phyloP scores from a whole-genome alignment of 2,329 filamentous ascomycete species.

The Fulvia fulva region DNA sequence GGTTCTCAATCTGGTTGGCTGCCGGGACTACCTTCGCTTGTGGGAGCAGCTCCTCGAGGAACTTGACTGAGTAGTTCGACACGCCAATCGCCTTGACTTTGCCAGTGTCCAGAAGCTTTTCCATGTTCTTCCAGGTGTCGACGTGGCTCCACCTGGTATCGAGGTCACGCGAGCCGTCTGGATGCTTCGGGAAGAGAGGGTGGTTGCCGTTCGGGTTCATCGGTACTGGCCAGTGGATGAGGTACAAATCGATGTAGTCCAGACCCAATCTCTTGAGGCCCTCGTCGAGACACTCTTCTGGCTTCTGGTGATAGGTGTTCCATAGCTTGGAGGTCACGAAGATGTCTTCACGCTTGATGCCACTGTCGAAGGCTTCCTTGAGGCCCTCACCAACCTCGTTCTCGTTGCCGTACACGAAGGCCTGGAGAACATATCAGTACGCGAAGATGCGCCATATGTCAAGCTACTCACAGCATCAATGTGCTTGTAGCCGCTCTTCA shows the following conservation, averaged over 20 bases:
- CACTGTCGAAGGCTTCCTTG: constrained; percentile 63
- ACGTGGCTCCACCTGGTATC: constrained; percentile 65
- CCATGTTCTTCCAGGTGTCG: constrained; percentile 74
- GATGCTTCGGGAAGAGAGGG: constrained; percentile 68
- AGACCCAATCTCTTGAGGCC: constrained; percentile 69
- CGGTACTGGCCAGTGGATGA: constrained; percentile 76
- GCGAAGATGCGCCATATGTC: neutral
- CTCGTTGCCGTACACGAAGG: constrained; percentile 78
- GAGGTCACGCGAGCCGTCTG: constrained; percentile 71
- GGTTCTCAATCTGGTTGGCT: constrained; percentile 60
- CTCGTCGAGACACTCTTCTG: constrained; percentile 66
- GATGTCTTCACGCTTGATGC: constrained; percentile 69
- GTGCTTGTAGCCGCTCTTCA: constrained; percentile 49
- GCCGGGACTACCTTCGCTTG: constrained; percentile 25
- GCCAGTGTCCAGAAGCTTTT: constrained; percentile 52
- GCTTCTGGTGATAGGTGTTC: constrained; percentile 71
- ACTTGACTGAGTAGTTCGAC: constrained; percentile 48
- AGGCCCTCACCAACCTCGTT: constrained; percentile 76
- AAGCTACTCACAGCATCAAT: constrained; percentile 57
- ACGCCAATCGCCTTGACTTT: constrained; percentile 50
- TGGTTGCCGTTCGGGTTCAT: constrained; percentile 13
- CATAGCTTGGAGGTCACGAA: constrained; percentile 85
- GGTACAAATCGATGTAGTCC: constrained; percentile 75
- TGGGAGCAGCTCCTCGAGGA: constrained; percentile 47
- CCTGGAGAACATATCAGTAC: constrained; percentile 28